These are phyloP conservation scores for Pseudogymnoascus sp. DNA, from an alignment of 2,329 filamentous ascomycete genomes.

Conservation along the genomic window DNA sequence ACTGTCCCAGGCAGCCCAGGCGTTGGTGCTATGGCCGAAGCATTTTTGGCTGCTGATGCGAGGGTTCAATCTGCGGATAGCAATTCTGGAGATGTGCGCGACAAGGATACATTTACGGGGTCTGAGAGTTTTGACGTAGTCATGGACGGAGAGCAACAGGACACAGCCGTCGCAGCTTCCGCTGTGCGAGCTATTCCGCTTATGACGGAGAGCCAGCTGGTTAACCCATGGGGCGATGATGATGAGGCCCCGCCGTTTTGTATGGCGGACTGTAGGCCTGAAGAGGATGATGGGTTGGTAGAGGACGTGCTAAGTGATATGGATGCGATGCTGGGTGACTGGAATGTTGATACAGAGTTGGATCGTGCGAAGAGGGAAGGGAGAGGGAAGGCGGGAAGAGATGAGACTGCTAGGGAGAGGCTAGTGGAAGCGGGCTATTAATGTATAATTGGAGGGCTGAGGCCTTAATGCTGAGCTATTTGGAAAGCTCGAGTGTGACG, in stretches of 20 bases:
- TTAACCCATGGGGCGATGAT: not conserved
- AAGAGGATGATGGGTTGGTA: not conserved
- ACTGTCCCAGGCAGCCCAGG: not conserved
- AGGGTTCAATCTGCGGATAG: not conserved
- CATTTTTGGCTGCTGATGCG: conserved; percentile 38
- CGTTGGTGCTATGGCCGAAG: conserved; percentile 40
- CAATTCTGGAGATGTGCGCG: not conserved
- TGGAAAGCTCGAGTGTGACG: not conserved
- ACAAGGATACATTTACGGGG: not conserved
- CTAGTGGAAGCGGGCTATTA: not conserved
- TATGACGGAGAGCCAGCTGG: not conserved
- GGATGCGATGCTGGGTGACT: not conserved
- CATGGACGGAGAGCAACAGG: not conserved
- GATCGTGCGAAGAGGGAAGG: not conserved
- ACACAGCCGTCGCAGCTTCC: not conserved
- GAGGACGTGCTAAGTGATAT: not conserved
- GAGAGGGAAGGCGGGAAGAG: not conserved
- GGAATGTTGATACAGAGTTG: not conserved
- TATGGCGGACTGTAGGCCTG: not conserved
- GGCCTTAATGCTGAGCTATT: not conserved
- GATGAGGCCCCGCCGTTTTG: not conserved
- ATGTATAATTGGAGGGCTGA: not conserved
- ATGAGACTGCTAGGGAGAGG: not conserved
- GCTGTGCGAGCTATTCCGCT: not conserved
- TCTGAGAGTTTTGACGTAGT: not conserved